Percentiles rank a stretch among this genome's conserved stretches.
Evolutionary conservation across 805 yeast genomes (phyloP).

Genomic region (Ogataea chonburiensis): DNA sequence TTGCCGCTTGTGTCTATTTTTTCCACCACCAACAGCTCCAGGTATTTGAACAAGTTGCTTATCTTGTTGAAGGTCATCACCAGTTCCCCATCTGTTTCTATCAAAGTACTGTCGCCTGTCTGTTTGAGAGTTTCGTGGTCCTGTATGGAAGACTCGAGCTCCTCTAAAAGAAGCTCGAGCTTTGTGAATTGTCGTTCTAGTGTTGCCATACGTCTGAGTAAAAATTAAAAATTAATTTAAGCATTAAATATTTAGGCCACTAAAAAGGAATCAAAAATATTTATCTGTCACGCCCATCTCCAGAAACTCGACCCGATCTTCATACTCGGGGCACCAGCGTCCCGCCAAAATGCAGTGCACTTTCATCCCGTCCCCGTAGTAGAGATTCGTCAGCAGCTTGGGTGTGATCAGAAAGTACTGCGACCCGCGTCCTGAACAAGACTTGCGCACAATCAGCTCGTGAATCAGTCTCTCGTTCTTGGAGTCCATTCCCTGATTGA

Average conservation of each 20-base stretch:
- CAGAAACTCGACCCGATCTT: conserved; percentile 23
- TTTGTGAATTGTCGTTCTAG: conserved; percentile 23
- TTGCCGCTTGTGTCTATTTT: conserved; percentile 10
- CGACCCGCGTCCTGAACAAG: conserved; percentile 55
- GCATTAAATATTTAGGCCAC: not conserved
- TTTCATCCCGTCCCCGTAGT: conserved; percentile 76
- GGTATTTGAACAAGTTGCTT: conserved; percentile 16
- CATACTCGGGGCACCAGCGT: conserved; percentile 28
- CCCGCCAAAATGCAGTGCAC: conserved; percentile 80
- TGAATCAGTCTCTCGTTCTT: conserved; percentile 87
- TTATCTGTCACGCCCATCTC: conserved; percentile 33
- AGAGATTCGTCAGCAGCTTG: conserved; percentile 73
- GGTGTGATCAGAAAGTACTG: conserved; percentile 95
- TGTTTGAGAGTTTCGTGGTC: conserved; percentile 20
- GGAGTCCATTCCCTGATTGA: conserved; percentile 98
- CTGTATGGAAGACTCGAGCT: conserved; percentile 15
- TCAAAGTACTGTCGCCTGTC: not conserved
- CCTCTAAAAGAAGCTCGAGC: conserved; percentile 20
- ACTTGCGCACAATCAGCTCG: conserved; percentile 77
- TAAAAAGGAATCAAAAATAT: conserved; percentile 15
- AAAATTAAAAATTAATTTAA: not conserved
- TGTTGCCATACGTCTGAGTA: conserved; percentile 3
- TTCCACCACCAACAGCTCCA: conserved; percentile 19
- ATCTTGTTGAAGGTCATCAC: conserved; percentile 12
- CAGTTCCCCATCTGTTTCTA: conserved; percentile 16